Conservation (phyloP, 1,284 basidiomycete species). For the Xerocomus nothofagi region DNA sequence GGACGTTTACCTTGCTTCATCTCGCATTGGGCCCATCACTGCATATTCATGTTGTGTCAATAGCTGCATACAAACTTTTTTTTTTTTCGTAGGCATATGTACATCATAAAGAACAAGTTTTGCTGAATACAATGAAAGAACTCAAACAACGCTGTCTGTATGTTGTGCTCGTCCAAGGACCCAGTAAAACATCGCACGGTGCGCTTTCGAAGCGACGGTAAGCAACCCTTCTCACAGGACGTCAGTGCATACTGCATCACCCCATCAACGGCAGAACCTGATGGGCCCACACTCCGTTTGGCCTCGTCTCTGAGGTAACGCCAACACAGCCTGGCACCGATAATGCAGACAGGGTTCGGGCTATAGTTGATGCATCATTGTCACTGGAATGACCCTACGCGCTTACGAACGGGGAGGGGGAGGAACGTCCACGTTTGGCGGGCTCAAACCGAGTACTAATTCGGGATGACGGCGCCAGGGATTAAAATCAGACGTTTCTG, state of each 20-base stretch:
- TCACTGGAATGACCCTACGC: constrained; percentile 1
- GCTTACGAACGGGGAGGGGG: neutral
- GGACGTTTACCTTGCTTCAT: constrained; percentile 33
- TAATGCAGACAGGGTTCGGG: constrained; percentile 4
- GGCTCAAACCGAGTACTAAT: constrained; percentile 21
- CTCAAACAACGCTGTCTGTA: neutral
- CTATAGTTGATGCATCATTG: constrained; percentile 16
- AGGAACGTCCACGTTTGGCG: constrained; percentile 19
- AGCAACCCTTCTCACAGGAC: constrained; percentile 8
- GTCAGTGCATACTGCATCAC: constrained; percentile 10
- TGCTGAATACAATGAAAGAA: constrained; percentile 27
- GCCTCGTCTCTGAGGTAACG: constrained; percentile 13
- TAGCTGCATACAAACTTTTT: constrained; percentile 37
- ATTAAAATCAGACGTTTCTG: constrained; percentile 29
- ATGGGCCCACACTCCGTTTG: constrained; percentile 4
- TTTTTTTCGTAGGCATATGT: constrained; percentile 36
- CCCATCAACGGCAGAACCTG: constrained; percentile 3
- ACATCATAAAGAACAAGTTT: constrained; percentile 34
- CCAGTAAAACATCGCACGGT: constrained; percentile 12
- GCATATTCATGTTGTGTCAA: constrained; percentile 40
- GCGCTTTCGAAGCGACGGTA: constrained; percentile 1
- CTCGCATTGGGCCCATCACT: constrained; percentile 30
- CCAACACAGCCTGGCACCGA: constrained; percentile 25
- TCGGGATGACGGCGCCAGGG: constrained; percentile 8
- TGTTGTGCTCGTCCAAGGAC: neutral